Conservation (phyloP, 208 protist species). For the Leptomonas seymouri region DNA sequence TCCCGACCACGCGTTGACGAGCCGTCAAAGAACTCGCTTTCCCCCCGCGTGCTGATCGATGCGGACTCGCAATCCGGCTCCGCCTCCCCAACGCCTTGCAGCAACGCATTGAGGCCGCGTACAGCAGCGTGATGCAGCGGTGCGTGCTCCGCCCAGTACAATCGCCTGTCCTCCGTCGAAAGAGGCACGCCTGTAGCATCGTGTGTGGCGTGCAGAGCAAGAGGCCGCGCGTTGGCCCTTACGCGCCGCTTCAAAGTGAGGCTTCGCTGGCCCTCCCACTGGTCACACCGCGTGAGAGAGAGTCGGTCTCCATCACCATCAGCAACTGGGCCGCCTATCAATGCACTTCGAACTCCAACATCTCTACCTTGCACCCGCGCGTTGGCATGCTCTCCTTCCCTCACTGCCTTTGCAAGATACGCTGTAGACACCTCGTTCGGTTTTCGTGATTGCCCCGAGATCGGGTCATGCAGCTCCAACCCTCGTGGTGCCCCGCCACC, state of each 20-base stretch:
- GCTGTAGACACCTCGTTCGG: constrained; percentile 28
- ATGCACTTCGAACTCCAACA: not conserved
- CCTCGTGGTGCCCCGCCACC: constrained; percentile 6
- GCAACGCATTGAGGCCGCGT: constrained; percentile 24
- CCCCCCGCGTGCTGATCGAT: not conserved
- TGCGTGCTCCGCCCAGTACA: constrained; percentile 32
- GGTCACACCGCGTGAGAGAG: too few species aligned
- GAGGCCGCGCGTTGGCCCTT: constrained; percentile 5
- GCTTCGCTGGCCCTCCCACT: not conserved
- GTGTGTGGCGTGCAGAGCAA: constrained; percentile 7
- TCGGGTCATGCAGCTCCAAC: constrained; percentile 20
- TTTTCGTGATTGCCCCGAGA: constrained; percentile 22
- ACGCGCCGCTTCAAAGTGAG: constrained; percentile 2
- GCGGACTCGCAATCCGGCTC: constrained; percentile 6
- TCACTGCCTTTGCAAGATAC: constrained; percentile 4
- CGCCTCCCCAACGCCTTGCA: constrained; percentile 27
- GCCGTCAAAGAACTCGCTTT: too few species aligned
- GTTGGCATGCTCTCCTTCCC: not conserved
- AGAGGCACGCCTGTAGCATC: constrained; percentile 5
- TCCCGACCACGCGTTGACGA: too few species aligned
- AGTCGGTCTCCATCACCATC: too few species aligned
- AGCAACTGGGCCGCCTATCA: not conserved
- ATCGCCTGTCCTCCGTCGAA: not conserved
- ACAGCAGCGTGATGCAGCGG: constrained; percentile 16
- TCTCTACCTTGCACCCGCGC: not conserved